phyloP scores from a whole-genome alignment of 495 filamentous ascomycete genomes.

The Lepraria neglecta region DNA sequence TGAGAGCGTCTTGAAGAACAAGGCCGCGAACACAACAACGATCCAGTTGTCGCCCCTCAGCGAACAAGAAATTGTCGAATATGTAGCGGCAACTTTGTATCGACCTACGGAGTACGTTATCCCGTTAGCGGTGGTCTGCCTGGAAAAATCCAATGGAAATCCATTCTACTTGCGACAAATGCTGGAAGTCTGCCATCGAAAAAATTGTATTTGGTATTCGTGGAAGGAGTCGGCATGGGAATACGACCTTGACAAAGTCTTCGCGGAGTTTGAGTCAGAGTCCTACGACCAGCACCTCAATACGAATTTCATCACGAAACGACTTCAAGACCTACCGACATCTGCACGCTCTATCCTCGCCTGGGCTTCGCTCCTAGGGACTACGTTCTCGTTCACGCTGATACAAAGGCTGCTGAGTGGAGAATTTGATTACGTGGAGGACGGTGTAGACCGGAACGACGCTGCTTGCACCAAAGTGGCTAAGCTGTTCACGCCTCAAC shows the following conservation, averaged over 20 bases:
- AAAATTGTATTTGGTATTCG: slow-evolving; percentile 81
- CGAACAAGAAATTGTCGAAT: slow-evolving; percentile 69
- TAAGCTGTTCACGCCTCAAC: slow-evolving; percentile 27
- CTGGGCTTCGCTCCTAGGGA: slow-evolving; percentile 79
- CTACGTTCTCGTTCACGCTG: slow-evolving; percentile 69
- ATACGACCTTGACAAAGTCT: slow-evolving; percentile 77
- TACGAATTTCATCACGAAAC: slow-evolving; percentile 68
- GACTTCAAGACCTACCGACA: slow-evolving; percentile 67
- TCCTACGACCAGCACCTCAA: slow-evolving; percentile 72
- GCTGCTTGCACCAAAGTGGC: slow-evolving; percentile 34
- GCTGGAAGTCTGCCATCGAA: slow-evolving; percentile 79
- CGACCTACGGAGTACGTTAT: slow-evolving; percentile 53
- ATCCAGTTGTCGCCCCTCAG: slow-evolving; percentile 60
- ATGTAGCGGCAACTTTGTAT: slow-evolving; percentile 68
- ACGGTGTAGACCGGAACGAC: slow-evolving; percentile 34
- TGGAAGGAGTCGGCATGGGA: slow-evolving; percentile 73
- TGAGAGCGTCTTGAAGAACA: slow-evolving; percentile 40
- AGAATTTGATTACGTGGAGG: slow-evolving; percentile 53
- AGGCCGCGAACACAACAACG: slow-evolving; percentile 50
- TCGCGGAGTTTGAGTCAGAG: slow-evolving; percentile 70
- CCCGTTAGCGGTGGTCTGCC: slow-evolving; percentile 40
- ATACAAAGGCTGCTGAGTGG: slow-evolving; percentile 70
- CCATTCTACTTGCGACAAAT: slow-evolving; percentile 87
- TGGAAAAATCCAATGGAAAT: slow-evolving; percentile 42
- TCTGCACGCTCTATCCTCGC: slow-evolving; percentile 68